Conservation (phyloP, 2,329 filamentous ascomycete species). For the Aspergillus glaucus region DNA sequence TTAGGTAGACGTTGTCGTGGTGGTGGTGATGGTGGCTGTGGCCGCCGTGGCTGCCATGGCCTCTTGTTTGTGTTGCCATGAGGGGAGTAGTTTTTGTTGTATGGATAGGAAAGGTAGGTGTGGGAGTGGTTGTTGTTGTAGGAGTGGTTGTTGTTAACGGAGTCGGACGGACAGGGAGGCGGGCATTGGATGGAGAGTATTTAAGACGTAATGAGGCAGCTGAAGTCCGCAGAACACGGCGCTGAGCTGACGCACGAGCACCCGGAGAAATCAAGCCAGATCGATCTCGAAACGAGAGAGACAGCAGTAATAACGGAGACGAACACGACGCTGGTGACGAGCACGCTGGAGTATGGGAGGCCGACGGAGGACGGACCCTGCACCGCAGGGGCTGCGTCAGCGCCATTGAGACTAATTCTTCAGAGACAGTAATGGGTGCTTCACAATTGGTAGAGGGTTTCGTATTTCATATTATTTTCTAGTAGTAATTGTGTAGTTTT, state of each 20-base stretch:
- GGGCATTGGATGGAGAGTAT: slow-evolving; percentile 12
- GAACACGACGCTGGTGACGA: slow-evolving; percentile 52
- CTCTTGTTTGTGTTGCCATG: slow-evolving; percentile 43
- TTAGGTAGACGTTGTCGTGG: slow-evolving; percentile 78
- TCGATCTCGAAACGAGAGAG: neutral
- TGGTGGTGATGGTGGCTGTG: slow-evolving; percentile 63
- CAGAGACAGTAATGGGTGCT: neutral
- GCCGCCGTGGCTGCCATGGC: slow-evolving; percentile 42
- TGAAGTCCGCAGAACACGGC: slow-evolving; percentile 19
- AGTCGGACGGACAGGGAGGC: slow-evolving; percentile 9
- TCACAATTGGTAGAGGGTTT: neutral
- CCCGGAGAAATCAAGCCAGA: slow-evolving; percentile 10
- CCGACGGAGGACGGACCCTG: slow-evolving; percentile 25
- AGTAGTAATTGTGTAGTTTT: too few species aligned
- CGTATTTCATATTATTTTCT: neutral
- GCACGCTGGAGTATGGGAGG: slow-evolving; percentile 3
- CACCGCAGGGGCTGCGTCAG: slow-evolving; percentile 36
- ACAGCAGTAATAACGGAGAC: slow-evolving; percentile 6
- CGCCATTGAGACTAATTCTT: slow-evolving; percentile 17
- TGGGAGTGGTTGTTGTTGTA: slow-evolving; percentile 10
- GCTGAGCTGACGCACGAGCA: slow-evolving; percentile 10
- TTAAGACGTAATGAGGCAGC: slow-evolving; percentile 8
- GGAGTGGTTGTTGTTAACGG: slow-evolving; percentile 6
- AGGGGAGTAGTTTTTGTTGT: slow-evolving; percentile 22
- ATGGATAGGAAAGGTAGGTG: neutral